Evolutionary conservation across 1,284 basidiomycete genomes (phyloP).

Genomic region (Pseudozyma sp.): DNA sequence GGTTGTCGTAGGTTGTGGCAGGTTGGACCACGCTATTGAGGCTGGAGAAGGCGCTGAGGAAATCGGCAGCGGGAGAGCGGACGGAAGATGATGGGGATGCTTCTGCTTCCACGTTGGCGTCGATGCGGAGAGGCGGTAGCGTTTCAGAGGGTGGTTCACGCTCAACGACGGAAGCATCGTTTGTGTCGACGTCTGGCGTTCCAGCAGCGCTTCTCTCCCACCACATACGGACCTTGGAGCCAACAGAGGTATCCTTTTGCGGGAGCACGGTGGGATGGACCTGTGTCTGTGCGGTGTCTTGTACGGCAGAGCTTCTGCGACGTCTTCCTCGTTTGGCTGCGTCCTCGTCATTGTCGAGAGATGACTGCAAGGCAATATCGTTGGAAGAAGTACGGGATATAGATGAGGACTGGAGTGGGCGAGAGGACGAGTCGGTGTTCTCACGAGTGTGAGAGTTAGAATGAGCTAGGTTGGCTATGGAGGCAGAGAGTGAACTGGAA

Average conservation of each 20-base stretch:
- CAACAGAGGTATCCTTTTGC: slow-evolving; percentile 40
- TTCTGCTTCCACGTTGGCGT: background rate
- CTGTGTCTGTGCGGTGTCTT: background rate
- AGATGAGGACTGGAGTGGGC: slow-evolving; percentile 4
- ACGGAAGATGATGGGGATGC: slow-evolving; percentile 14
- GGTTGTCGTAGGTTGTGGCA: slow-evolving; percentile 25
- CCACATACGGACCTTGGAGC: slow-evolving; percentile 53
- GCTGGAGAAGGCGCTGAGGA: slow-evolving; percentile 77
- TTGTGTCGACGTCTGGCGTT: slow-evolving; percentile 16
- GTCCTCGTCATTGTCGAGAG: slow-evolving; percentile 1
- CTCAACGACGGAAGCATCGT: slow-evolving; percentile 23
- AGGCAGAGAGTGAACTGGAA: slow-evolving; percentile 29
- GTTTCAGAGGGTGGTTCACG: background rate
- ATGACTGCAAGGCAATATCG: background rate
- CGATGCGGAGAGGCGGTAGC: slow-evolving; percentile 21
- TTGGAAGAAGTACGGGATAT: slow-evolving; percentile 15
- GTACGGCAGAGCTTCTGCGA: slow-evolving; percentile 36
- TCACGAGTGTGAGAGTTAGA: slow-evolving; percentile 27
- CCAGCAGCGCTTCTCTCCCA: slow-evolving; percentile 43
- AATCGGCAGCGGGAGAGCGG: slow-evolving; percentile 77
- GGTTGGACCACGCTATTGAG: slow-evolving; percentile 45
- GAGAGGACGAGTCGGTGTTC: slow-evolving; percentile 18
- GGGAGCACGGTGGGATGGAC: slow-evolving; percentile 13
- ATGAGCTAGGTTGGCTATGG: slow-evolving; percentile 30
- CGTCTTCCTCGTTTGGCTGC: slow-evolving; percentile 28